Percentiles rank a stretch among this genome's conserved stretches.
Conservation (phyloP, 208 protist genomes). For the Naegleria lovaniensis region DNA sequence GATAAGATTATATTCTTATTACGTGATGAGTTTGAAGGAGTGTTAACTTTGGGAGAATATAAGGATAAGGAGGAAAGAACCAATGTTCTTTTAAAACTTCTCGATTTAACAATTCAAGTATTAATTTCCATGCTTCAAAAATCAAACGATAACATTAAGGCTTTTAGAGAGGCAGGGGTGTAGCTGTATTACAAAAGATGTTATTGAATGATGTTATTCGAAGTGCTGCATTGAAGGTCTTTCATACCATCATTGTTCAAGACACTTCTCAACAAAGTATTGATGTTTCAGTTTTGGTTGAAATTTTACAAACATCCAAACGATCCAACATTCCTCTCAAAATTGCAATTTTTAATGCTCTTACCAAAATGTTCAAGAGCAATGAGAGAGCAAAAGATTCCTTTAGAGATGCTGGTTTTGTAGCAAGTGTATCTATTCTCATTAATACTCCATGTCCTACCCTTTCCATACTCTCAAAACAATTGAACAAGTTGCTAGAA, state of each 20-base stretch:
- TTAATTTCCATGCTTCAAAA: background rate
- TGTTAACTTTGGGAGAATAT: background rate
- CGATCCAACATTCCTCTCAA: slow-evolving; percentile 6
- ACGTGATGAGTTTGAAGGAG: background rate
- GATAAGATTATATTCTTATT: background rate
- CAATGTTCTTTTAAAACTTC: background rate
- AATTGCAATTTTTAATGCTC: slow-evolving; percentile 22
- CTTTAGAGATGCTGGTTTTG: slow-evolving; percentile 23
- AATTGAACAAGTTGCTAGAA: background rate
- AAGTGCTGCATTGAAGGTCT: background rate
- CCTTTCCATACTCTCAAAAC: background rate
- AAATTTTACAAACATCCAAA: slow-evolving; percentile 20
- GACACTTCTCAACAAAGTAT: background rate
- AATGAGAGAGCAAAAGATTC: background rate
- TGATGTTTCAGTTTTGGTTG: slow-evolving; percentile 13
- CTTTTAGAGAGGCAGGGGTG: background rate
- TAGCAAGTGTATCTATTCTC: background rate
- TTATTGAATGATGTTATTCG: background rate
- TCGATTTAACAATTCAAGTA: background rate
- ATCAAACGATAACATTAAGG: background rate
- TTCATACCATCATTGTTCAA: slow-evolving; percentile 17
- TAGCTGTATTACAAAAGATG: background rate
- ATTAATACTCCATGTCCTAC: slow-evolving; percentile 19
- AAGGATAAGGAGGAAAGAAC: background rate
- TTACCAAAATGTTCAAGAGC: slow-evolving; percentile 8